Evolutionary conservation across 23 red algal genomes (phyloP), one percentile per base, ranked within the genome.

Genomic region (Gracilaria vermiculophylla): DNA sequence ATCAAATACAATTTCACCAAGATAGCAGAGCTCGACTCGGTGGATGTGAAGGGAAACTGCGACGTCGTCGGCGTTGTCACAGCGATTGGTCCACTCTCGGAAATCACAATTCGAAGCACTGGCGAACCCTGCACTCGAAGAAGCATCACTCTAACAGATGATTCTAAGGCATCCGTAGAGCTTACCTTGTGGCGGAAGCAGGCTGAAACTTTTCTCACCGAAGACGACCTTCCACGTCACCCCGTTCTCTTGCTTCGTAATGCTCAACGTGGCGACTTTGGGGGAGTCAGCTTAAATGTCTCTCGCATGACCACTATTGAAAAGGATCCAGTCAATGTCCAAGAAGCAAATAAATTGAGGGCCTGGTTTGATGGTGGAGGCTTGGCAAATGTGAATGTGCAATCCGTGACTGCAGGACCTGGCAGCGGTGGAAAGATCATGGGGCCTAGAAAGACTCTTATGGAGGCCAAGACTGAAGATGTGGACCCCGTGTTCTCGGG

Each of bases 1-100:
- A 80, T 99, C 34, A 81, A 93, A 52, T 99, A 94, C 85, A 83
- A 99, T 58, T 99, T 99, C 55, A 88, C 86, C 25, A 95, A 95
- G 42, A 95, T 99, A 70, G 67, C 54, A 14, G 76, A 94, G 35
- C 93, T 99, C 34, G 85, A 91, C 12, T 62, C 54, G 16, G 62
- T 96, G 0, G 87, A 82, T 41, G 73, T 89, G 23, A 91, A 91
- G 32, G 77, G 69, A 8, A 72, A 94, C 13, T 92, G 91, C 43
- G 97, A 99, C 27, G 91, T 99, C 19, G 77, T 99, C 41, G 97
- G 92, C 24, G 72, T 99, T 15, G 92, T 95, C 17, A 78, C 73
- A 42, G 73, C 81, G 3, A 82, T 84, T 27, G 78, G 75, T 11
- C 92, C 94, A 11, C 19, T 95, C 19, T 54, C 62, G n/a, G 90